These are phyloP conservation scores for Eucalyptus shirleyi DNA, from an alignment of 345 rosid genomes.

Conservation along the genomic window DNA sequence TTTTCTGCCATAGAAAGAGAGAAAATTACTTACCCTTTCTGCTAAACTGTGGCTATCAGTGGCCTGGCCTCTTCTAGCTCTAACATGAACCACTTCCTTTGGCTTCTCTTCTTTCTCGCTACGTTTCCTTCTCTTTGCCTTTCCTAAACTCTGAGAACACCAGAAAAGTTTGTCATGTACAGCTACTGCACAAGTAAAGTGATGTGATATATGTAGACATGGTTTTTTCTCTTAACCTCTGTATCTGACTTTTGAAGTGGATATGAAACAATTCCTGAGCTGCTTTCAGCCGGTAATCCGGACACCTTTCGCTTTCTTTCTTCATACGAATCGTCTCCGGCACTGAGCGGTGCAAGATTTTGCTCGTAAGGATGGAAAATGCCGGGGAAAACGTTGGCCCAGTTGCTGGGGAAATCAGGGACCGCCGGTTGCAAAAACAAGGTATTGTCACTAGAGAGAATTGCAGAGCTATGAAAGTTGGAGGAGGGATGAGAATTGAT, in stretches of 20 bases:
- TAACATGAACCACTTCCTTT: slow-evolving; percentile 75
- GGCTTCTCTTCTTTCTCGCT: slow-evolving; percentile 28
- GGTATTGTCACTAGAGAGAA: background rate
- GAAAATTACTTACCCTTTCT: slow-evolving; percentile 44
- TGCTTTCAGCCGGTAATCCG: background rate
- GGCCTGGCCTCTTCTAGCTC: slow-evolving; percentile 96
- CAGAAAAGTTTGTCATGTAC: background rate
- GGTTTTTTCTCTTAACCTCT: background rate
- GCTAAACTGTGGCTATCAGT: slow-evolving; percentile 93
- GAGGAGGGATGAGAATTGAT: slow-evolving; percentile 1
- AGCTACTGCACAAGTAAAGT: background rate
- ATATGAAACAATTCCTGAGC: background rate
- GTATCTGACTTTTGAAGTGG: background rate
- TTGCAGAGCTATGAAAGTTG: slow-evolving; percentile 6
- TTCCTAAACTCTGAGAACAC: background rate
- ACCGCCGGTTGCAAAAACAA: background rate
- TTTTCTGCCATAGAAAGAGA: background rate
- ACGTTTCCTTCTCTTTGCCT: slow-evolving; percentile 37
- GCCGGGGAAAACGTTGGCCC: background rate
- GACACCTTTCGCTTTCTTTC: background rate
- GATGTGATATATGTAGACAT: background rate
- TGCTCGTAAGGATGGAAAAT: background rate
- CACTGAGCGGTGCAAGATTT: background rate
- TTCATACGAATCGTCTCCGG: background rate
- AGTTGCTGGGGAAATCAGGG: background rate